A percentile compares a stretch with the other conserved stretches of the same genome.
Evolutionary conservation across 306 rosid genomes (phyloP).

Genomic region (Acacia melanoxylon): DNA sequence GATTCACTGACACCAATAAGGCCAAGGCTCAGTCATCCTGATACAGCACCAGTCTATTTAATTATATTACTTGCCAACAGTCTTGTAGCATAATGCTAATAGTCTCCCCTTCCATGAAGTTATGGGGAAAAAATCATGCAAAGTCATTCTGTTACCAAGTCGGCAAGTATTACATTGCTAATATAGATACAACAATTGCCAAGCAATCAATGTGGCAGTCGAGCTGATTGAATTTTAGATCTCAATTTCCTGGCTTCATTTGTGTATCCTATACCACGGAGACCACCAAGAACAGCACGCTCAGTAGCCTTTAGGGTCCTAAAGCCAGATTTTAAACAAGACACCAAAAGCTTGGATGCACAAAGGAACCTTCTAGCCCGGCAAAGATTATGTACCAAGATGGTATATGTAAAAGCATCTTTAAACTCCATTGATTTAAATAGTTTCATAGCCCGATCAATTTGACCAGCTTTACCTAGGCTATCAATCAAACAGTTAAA

Average conservation of each 20-base stretch:
- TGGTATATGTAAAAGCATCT: slow-evolving; percentile 67
- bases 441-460: slow-evolving; percentile 61
- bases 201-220: slow-evolving; percentile 34
- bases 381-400: slow-evolving; percentile 81
- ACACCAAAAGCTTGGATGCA: slow-evolving; percentile 65
- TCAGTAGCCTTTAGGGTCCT: slow-evolving; percentile 50
- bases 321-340: slow-evolving; percentile 59
- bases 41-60: background rate
- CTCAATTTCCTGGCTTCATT: slow-evolving; percentile 63
- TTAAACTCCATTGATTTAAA: slow-evolving; percentile 69
- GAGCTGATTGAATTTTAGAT: slow-evolving; percentile 46
- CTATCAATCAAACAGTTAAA: slow-evolving; percentile 71
- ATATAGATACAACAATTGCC: background rate
- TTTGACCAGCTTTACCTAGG: slow-evolving; percentile 73
- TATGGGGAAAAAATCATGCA: slow-evolving; percentile 10
- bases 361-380: slow-evolving; percentile 51
- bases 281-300: slow-evolving; percentile 69
- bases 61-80: slow-evolving; percentile 15
- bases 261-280: slow-evolving; percentile 47
- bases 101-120: slow-evolving; percentile 1
- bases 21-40: slow-evolving; percentile 3
- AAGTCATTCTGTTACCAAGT: background rate
- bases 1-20: background rate
- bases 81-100: slow-evolving; percentile 8
- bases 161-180: slow-evolving; percentile 8